A percentile compares a stretch with the other conserved stretches of the same genome.
phyloP scores from a whole-genome alignment of 257 asterid species.

The Fraxinus americana region DNA sequence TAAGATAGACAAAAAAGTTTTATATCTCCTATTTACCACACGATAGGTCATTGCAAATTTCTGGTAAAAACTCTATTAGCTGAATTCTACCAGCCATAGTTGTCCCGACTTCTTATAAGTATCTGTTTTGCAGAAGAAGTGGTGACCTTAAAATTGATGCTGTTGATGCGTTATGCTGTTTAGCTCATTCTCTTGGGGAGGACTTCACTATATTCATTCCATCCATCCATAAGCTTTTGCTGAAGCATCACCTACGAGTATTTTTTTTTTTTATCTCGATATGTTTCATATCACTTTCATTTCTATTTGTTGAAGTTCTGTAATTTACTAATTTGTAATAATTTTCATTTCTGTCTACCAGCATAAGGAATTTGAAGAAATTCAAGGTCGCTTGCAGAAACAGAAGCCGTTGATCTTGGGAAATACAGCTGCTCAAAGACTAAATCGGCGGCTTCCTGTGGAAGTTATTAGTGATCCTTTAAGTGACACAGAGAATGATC shows the following conservation, averaged over 20 bases:
- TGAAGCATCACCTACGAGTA: constrained; percentile 86
- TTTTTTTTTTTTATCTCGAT: not conserved
- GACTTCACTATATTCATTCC: constrained; percentile 90
- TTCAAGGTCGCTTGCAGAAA: constrained; percentile 66
- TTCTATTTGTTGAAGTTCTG: constrained; percentile 18
- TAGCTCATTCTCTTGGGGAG: constrained; percentile 97
- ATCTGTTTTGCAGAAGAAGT: constrained; percentile 65
- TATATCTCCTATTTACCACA: not conserved
- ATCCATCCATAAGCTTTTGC: constrained; percentile 85
- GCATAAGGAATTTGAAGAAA: constrained; percentile 97
- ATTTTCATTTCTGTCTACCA: constrained; percentile 37
- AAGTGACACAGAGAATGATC: constrained; percentile 75
- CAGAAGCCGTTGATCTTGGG: constrained; percentile 80
- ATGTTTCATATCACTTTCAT: constrained; percentile 9
- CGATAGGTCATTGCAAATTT: not conserved
- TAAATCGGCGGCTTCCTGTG: constrained; percentile 67
- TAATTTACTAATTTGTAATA: constrained; percentile 21
- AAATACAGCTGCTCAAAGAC: constrained; percentile 60
- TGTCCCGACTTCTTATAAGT: constrained; percentile 11
- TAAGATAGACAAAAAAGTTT: not conserved
- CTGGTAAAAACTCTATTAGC: not conserved
- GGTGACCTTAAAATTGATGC: constrained; percentile 91
- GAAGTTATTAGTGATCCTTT: constrained; percentile 96
- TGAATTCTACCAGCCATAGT: constrained; percentile 17
- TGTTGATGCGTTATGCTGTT: constrained; percentile 91